A percentile compares a stretch with the other conserved stretches of the same genome.
Conservation (phyloP, 31 red algal species). For the Endocladia muricata region DNA sequence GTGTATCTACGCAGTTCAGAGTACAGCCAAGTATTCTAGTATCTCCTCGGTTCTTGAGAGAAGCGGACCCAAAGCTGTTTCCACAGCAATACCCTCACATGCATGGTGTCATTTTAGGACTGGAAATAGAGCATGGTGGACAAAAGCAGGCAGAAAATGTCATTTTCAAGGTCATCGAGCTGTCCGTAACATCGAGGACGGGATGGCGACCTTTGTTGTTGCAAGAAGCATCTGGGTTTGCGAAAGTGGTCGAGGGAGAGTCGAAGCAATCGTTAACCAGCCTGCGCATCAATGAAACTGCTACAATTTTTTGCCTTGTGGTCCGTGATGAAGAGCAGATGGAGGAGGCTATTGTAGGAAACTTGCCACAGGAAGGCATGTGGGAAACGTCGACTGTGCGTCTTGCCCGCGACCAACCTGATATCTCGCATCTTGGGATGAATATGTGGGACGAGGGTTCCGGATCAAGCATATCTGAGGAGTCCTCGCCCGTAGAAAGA, state of each 20-base stretch:
- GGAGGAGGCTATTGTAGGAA: too few species aligned
- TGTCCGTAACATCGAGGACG: constrained; percentile 29
- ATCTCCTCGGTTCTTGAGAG: constrained; percentile 49
- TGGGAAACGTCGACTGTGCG: background rate
- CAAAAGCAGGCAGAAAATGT: constrained; percentile 30
- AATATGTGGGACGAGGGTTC: too few species aligned
- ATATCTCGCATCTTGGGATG: background rate
- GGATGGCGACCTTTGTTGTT: constrained; percentile 52
- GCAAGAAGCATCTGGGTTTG: constrained; percentile 8
- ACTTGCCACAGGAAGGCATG: background rate
- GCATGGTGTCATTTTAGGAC: constrained; percentile 41
- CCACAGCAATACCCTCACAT: background rate
- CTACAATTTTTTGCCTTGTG: constrained; percentile 54
- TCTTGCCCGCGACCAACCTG: background rate
- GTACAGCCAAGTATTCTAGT: constrained; percentile 52
- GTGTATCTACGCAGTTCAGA: constrained; percentile 20
- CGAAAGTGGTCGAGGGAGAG: constrained; percentile 4
- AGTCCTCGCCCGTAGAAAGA: background rate
- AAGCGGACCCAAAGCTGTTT: constrained; percentile 11
- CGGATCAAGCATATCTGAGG: background rate
- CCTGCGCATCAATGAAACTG: constrained; percentile 57
- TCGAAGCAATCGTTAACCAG: constrained; percentile 16
- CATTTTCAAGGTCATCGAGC: constrained; percentile 33
- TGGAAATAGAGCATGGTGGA: constrained; percentile 58
- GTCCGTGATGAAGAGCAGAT: constrained; percentile 14